Evolutionary conservation across 768 basidiomycete genomes (phyloP), one percentile per base, ranked within the genome.

Genomic region (Omphalotus guepiniiformis): DNA sequence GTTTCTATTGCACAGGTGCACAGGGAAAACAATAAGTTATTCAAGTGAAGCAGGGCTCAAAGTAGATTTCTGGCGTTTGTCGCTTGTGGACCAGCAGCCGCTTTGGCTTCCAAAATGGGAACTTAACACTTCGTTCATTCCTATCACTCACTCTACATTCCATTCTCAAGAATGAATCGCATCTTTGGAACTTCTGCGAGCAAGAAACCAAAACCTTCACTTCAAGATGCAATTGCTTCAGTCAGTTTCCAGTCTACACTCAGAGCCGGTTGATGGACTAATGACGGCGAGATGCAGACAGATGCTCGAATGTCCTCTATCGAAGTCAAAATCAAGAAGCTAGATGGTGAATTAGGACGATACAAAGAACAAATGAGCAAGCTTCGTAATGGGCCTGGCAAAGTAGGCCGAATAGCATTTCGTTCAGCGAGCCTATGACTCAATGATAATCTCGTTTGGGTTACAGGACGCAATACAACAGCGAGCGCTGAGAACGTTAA

Each of bases 351-450:
- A 62, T 78, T 99, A 16, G 75, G 73, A 39, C 75, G 88, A 30
- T 97, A 96, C 73, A 93, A 93, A 66, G 92, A 94, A 46, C 96
- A 98, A 69, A 91, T 99, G 89, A 78, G 82, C 57, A 95, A 92
- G 68, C 73, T 99, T 62, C 76, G 92, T 19, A 86, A 84, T 55
- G 96, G 96, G 0, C 93, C 96, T 21, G 95, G 95, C 42, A 99
- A 96, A 82, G 94, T 94, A 56, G 41, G 69, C 55, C 13, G 4
- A 26, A 13, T 16, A n/a, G n/a, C n/a, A n/a, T 9, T 22, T 42
- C 27, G 19, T 19, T 41, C 47, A 39, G 25, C 42, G 26, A 18
- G 42, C 35, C 36, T 21, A 18, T 2, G 15, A 23, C 11, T n/a
- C 21, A 12, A 26, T 40, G 29, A 15, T 28, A 21, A 19, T 13